phyloP scores from a whole-genome alignment of 805 yeast species.

The Candida ortonii region DNA sequence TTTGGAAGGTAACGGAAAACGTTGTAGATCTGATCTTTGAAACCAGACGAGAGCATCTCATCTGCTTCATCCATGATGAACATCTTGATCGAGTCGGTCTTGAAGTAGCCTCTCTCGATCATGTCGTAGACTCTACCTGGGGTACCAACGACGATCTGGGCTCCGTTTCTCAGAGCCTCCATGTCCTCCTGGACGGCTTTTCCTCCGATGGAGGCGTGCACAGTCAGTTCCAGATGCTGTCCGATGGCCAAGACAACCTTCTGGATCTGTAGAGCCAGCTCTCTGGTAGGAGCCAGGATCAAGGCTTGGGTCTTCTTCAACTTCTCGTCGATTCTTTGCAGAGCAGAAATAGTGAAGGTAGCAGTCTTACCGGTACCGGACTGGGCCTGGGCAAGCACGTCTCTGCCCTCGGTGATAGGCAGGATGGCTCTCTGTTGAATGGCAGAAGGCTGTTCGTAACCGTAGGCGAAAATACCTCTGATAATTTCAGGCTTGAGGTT shows the following conservation, averaged over 20 bases:
- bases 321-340: slow-evolving; percentile 78
- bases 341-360: slow-evolving; percentile 90
- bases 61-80: slow-evolving; percentile 95
- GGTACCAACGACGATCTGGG: slow-evolving; percentile 92
- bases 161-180: slow-evolving; percentile 69
- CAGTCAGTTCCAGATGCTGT: slow-evolving; percentile 77
- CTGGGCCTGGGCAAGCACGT: slow-evolving; percentile 97
- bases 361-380: slow-evolving; percentile 99
- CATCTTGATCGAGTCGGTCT: slow-evolving; percentile 78
- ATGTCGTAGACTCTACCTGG: slow-evolving; percentile 95
- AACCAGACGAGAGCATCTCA: slow-evolving; percentile 88
- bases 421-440: slow-evolving; percentile 96
- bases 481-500: slow-evolving; percentile 70
- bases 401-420: slow-evolving; percentile 92
- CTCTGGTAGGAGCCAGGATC: slow-evolving; percentile 93
- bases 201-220: slow-evolving; percentile 95
- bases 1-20: slow-evolving; percentile 82
- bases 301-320: slow-evolving; percentile 80
- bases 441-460: slow-evolving; percentile 95
- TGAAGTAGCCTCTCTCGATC: slow-evolving; percentile 77
- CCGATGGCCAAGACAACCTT: slow-evolving; percentile 85
- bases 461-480: slow-evolving; percentile 82
- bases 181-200: slow-evolving; percentile 79
- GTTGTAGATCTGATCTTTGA: slow-evolving; percentile 92
- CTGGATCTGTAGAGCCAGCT: slow-evolving; percentile 89